Evolutionary conservation across 78 protist species (phyloP).

Genomic region (Dictyostelium capitatum): DNA sequence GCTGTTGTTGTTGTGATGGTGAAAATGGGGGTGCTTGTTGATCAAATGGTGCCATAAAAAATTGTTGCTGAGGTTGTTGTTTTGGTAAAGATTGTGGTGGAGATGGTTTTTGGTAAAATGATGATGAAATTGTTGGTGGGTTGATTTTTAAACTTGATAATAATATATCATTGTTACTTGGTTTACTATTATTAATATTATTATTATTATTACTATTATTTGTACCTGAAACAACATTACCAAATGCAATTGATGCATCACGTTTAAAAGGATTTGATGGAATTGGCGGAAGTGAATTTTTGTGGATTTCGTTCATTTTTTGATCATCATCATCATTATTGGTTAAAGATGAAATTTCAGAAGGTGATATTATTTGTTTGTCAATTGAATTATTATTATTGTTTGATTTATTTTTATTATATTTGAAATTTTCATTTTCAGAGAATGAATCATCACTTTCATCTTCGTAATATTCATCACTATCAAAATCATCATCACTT

Average conservation of each 20-base stretch:
- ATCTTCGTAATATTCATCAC: neutral
- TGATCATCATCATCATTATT: no score
- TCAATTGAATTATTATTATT: neutral
- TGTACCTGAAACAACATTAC: neutral
- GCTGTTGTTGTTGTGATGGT: neutral
- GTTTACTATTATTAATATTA: neutral
- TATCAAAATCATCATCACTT: neutral
- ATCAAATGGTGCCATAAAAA: neutral
- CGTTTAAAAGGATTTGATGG: slow-evolving; percentile 20
- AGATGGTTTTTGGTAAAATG: neutral
- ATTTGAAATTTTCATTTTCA: neutral
- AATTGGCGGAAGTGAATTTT: neutral
- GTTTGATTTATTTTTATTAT: neutral
- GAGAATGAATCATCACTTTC: neutral
- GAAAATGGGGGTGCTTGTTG: neutral
- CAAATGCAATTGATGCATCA: neutral
- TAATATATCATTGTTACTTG: neutral
- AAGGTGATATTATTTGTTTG: no score
- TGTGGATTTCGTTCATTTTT: neutral
- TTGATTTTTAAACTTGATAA: slow-evolving; percentile 17
- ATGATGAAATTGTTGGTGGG: neutral
- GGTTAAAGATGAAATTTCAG: no score
- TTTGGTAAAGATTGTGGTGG: neutral
- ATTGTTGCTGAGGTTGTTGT: neutral
- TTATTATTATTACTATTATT: neutral